Base-by-base conservation (phyloP, 306 rosid genomes). In the Ormosia emarginata region DNA sequence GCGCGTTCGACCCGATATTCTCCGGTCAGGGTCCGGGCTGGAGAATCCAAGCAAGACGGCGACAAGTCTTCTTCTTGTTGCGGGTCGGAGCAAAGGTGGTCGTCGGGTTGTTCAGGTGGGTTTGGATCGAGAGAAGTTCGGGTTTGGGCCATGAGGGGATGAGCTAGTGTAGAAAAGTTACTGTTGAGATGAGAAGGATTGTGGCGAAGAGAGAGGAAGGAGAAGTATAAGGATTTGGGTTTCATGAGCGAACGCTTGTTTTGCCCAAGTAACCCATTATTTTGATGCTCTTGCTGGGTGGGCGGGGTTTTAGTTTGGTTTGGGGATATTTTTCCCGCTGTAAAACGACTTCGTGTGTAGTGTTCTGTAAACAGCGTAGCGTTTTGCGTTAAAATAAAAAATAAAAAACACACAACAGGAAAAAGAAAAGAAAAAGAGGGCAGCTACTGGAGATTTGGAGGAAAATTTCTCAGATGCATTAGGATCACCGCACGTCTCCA, bases 1-100 rank as follows among this genome's bases (percentile, higher is more conserved):
- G 99, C 98, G 55, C 91, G 87, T 52, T 92, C 92, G 3, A 84
- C 79, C 7, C 72, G 90, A 47, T 97, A 86, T 66, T 88, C 92
- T 50, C 77, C 88, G 75, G 63, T 46, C 32, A 93, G 76, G 85
- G 69, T 70, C 67, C 74, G 75, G 43, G 71, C 56, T 75, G 80
- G 89, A 4, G 86, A 74, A 11, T 17, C 87, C 67, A 61, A 30
- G 75, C 49, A 41, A 55, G 40, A 58, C 5, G 83, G 65, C 53
- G 59, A 14, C 46, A 55, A n/a, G 47, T 83, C 87, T 11, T 81
- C 80, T 52, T 29, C 75, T 3, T 41, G 81, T 5, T 67, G 68
- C 8, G 62, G 86, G 67, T 74, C 63, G 44, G 24, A 24, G 24
- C 24, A 24, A 24, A 24, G 84, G 53, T 68, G 47, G 41, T 87